Evolutionary conservation across 306 rosid species (phyloP), one percentile per base, ranked within the genome.

Genomic region (Rosa lucieae): DNA sequence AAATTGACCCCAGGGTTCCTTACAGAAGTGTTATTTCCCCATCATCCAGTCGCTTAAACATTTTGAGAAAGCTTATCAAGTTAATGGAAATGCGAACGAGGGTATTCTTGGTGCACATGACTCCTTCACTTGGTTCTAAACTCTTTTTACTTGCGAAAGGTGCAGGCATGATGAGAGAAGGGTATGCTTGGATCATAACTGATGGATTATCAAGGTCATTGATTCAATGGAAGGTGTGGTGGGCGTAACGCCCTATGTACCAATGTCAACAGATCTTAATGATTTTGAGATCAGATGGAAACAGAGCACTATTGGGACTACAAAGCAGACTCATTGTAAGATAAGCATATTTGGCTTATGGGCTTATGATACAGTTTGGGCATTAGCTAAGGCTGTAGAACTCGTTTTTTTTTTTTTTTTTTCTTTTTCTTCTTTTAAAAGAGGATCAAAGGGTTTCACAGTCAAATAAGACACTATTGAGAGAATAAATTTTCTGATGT

Each of bases 361-460:
- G 87, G 90, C 90, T 17, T 85, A 87, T 72, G 88, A 82, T 52
- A 78, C 88, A 26, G 18, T 80, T 17, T 67, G 78, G 75, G 87
- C 88, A 10, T 55, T 82, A 13, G 85, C 70, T 0, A 40, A 37
- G 42, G 70, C 81, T 2, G 74, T 62, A 15, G 85, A 82, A 77
- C 18, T n/a, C 6, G 26, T n/a, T n/a, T n/a, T n/a, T n/a, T n/a
- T n/a, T n/a, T n/a, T n/a, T n/a, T n/a, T n/a, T n/a, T n/a, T n/a
- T n/a, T n/a, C n/a, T n/a, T n/a, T n/a, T n/a, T n/a, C n/a, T n/a
- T n/a, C n/a, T n/a, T n/a, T n/a, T n/a, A n/a, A n/a, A n/a, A n/a
- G n/a, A n/a, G n/a, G n/a, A n/a, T n/a, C n/a, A n/a, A n/a, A n/a
- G n/a, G n/a, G n/a, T n/a, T n/a, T n/a, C n/a, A n/a, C n/a, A n/a